Base-by-base conservation (phyloP, 2,329 filamentous ascomycete species). In the Trichoderma hamatum region DNA sequence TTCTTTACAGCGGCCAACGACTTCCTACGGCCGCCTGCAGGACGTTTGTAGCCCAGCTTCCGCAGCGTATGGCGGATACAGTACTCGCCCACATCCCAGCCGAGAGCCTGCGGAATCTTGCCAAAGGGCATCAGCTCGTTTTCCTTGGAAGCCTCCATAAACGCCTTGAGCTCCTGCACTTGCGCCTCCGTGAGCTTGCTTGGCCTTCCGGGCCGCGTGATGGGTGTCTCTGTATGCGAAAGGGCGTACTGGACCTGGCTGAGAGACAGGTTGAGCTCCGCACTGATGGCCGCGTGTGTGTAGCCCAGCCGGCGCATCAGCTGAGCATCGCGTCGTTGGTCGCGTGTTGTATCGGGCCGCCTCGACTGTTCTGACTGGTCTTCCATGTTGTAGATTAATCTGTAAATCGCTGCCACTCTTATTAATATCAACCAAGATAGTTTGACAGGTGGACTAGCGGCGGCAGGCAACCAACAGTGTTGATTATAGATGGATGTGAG, bases 1-100 rank as follows among this genome's bases (percentile, higher is more conserved):
- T 51, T 58, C n/a, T 28, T 55, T 26, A 21, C 39, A 30, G 13
- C 52, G 16, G 5, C 32, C 36, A 28, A 11, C 13, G 7, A 13
- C 28, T 56, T 56, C 62, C 52, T 66, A 16, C 52, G 51, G 11
- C 54, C 64, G 6, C 64, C 54, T n/a, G 54, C 54, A 34, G 54
- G 30, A 5, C 43, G 43, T 59, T 46, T 61, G 34, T 68, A 60
- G 24, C 55, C 56, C 46, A 56, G 39, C 24, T 64, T 69, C 26
- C 49, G 67, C 32, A 64, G 28, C 24, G 61, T 49, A 28, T 69
- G 58, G 28, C 67, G 28, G 51, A 69, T 69, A n/a, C 59, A 64
- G 21, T 69, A 69, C 36, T 68, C 64, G 43, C 56, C 65, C 43
- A 68, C 56, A 10, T 68, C 43, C 55, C 65, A 68, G 32, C 65